Conservation (phyloP, 441 rosid genomes). For the Adansonia rubrostipa region DNA sequence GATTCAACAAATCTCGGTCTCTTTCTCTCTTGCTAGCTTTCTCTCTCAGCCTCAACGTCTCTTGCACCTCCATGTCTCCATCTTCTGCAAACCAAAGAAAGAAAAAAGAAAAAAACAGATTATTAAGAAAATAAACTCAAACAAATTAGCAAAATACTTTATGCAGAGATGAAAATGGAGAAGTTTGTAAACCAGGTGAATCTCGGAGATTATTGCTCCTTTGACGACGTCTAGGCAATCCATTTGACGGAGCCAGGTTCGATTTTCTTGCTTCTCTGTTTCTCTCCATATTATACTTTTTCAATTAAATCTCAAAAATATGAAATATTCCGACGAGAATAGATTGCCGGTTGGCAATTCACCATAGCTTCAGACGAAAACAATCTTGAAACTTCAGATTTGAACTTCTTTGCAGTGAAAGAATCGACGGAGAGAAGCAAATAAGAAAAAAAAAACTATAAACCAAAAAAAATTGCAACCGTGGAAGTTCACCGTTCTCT, state of each 20-base stretch:
- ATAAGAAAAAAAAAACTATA: neutral
- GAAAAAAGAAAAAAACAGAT: neutral
- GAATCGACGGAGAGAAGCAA: neutral
- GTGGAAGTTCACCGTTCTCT: neutral
- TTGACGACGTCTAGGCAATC: slow-evolving; percentile 35
- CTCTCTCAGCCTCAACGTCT: slow-evolving; percentile 17
- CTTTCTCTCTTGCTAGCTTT: slow-evolving; percentile 33
- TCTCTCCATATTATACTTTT: slow-evolving; percentile 32
- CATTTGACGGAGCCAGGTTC: slow-evolving; percentile 16
- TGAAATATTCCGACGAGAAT: neutral
- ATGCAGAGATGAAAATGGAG: neutral
- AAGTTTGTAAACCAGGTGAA: slow-evolving; percentile 29
- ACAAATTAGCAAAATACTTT: neutral
- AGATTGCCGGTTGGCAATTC: slow-evolving; percentile 9
- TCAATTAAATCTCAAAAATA: neutral
- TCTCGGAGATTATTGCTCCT: slow-evolving; percentile 33
- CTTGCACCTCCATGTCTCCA: slow-evolving; percentile 28
- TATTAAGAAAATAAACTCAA: neutral
- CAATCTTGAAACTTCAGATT: slow-evolving; percentile 1
- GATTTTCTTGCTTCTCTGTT: slow-evolving; percentile 38
- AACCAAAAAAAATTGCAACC: neutral
- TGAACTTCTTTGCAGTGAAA: neutral
- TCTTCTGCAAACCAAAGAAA: slow-evolving; percentile 22
- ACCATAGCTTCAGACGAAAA: slow-evolving; percentile 17
- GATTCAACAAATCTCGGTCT: slow-evolving; percentile 38